These are phyloP conservation scores for Somion occarium DNA, from an alignment of 1,284 basidiomycete species.

Conservation along the genomic window DNA sequence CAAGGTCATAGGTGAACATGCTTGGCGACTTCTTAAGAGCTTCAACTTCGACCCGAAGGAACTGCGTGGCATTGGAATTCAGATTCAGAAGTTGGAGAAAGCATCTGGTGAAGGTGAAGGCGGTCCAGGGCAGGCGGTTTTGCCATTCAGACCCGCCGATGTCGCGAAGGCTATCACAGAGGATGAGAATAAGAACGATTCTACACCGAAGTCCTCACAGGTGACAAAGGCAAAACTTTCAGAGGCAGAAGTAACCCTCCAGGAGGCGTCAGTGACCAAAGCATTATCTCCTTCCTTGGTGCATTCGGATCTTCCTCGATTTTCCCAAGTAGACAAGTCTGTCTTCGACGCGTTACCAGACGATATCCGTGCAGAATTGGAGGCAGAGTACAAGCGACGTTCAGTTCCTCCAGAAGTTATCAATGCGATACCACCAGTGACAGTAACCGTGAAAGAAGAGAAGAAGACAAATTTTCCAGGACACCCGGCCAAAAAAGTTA, in stretches of 20 bases:
- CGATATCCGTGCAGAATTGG: slow-evolving; percentile 67
- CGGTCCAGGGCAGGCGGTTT: slow-evolving; percentile 44
- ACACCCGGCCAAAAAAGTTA: slow-evolving; percentile 26
- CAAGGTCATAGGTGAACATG: slow-evolving; percentile 69
- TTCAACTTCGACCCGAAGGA: slow-evolving; percentile 82
- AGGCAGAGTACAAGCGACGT: slow-evolving; percentile 59
- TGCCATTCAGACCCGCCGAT: slow-evolving; percentile 45
- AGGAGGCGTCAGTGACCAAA: neutral
- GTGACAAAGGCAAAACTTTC: slow-evolving; percentile 18
- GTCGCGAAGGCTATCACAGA: slow-evolving; percentile 11
- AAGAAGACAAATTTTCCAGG: slow-evolving; percentile 10
- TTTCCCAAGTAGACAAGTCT: slow-evolving; percentile 71
- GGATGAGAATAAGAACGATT: neutral
- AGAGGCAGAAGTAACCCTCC: slow-evolving; percentile 10
- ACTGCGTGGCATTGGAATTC: slow-evolving; percentile 90
- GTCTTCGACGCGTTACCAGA: slow-evolving; percentile 70
- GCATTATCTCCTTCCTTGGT: neutral
- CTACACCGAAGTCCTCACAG: slow-evolving; percentile 25
- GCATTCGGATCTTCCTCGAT: slow-evolving; percentile 49
- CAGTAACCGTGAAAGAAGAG: slow-evolving; percentile 10
- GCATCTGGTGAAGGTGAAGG: slow-evolving; percentile 18
- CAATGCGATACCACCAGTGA: slow-evolving; percentile 7
- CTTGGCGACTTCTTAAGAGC: slow-evolving; percentile 70
- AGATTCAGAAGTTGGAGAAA: slow-evolving; percentile 84
- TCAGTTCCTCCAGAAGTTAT: slow-evolving; percentile 40